Evolutionary conservation across 768 basidiomycete genomes (phyloP).

Genomic region (Lactifluus hygrophoroides): DNA sequence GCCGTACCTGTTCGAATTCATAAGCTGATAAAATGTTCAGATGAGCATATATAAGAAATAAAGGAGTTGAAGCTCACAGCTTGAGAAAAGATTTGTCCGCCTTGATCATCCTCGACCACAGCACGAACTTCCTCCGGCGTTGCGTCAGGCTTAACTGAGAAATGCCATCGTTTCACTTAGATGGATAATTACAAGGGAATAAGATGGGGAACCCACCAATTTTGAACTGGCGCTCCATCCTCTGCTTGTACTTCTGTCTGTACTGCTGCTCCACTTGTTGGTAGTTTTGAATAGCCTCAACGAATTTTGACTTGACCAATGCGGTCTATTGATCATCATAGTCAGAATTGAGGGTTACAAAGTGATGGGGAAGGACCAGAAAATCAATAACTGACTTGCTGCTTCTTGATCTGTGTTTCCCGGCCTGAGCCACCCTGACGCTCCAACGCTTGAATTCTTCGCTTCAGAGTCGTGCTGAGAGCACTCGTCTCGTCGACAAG

Average conservation of each 20-base stretch:
- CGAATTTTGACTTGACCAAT: slow-evolving; percentile 56
- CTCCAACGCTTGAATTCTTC: slow-evolving; percentile 51
- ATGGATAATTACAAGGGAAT: neutral
- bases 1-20: slow-evolving; percentile 87
- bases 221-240: slow-evolving; percentile 67
- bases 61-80: slow-evolving; percentile 36
- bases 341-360: neutral
- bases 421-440: slow-evolving; percentile 31
- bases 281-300: slow-evolving; percentile 70
- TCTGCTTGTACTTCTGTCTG: slow-evolving; percentile 52
- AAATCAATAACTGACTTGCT: slow-evolving; percentile 30
- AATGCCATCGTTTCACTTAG: neutral
- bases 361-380: neutral
- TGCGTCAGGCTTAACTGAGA: slow-evolving; percentile 76
- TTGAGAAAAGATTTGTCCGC: slow-evolving; percentile 71
- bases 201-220: slow-evolving; percentile 45
- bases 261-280: slow-evolving; percentile 69
- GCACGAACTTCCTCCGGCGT: slow-evolving; percentile 69
- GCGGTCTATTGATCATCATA: slow-evolving; percentile 35
- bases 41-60: neutral
- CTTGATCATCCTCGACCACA: slow-evolving; percentile 55
- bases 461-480: slow-evolving; percentile 48
- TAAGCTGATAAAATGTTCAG: slow-evolving; percentile 41
- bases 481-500: slow-evolving; percentile 52
- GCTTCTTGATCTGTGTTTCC: slow-evolving; percentile 40